Evolutionary conservation across 257 asterid species (phyloP), one percentile per base, ranked within the genome.

Genomic region (Solanum chaucha): DNA sequence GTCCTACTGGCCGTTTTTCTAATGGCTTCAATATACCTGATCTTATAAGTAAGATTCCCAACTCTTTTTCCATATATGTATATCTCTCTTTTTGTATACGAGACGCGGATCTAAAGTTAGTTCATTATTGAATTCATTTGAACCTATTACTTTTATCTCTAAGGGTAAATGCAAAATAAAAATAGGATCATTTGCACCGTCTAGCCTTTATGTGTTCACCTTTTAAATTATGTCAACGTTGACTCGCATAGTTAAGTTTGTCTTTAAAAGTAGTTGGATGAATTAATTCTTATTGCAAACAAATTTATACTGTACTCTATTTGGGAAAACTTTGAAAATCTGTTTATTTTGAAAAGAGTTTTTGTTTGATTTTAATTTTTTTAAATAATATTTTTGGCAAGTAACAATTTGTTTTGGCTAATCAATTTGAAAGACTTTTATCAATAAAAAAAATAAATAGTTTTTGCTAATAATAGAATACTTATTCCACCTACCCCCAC

Each of bases 1-100:
- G 92, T 14, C 93, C 98, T 72, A 95, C 98, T 0, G 98, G 98
- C 64, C 93, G 98, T 8, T 94, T 95, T 85, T 94, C 95, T 19
- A 95, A 95, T 36, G 98, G 98, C 55, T 93, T 83, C 84, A 95
- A 94, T 88, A 86, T 95, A 71, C 98, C 98, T 28, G 98, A 95
- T 90, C 93, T 95, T 82, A 94, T 95, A 73, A 95, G 98, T 95
- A 89, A 80, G 85, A 51, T 26, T 41, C 3, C 10, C 15, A 74
- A 74, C 55, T 1, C 30, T 0, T 22, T 3, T 36, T 19, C 6
- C 55, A 40, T 40, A 40, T 40, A 36, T 36, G 40, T 36, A 36
- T 36, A 8, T 15, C n/a, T 34, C 3, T 34, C 4, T 6, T 3
- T 19, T 10, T 6, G 3, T 9, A 20, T 34, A 73, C 2, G 4